phyloP scores from a whole-genome alignment of 2,329 filamentous ascomycete genomes.

The Emergomyces pasteurianus region DNA sequence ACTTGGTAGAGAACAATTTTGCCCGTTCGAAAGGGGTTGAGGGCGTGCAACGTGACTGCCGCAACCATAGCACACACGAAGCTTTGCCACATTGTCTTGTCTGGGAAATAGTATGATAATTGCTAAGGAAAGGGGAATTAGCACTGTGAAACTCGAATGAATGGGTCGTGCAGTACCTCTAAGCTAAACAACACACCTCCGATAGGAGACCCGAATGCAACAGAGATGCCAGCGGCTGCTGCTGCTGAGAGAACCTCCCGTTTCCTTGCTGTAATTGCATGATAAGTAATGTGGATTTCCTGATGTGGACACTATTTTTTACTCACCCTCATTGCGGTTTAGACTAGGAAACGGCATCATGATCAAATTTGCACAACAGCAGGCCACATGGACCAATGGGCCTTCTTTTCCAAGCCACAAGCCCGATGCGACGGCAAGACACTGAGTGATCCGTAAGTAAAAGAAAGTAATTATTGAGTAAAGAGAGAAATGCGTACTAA shows the following conservation, averaged over 20 bases:
- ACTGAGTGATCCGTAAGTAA: conserved; percentile 24
- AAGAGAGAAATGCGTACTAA: conserved; percentile 29
- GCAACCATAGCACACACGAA: conserved; percentile 99
- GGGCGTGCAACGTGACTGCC: conserved; percentile 78
- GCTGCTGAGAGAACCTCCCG: conserved; percentile 87
- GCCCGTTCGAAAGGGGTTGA: conserved; percentile 89
- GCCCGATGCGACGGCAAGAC: conserved; percentile 84
- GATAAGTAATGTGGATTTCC: not conserved
- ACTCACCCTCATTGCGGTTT: conserved; percentile 60
- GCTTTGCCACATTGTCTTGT: conserved; percentile 99
- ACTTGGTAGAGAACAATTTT: conserved; percentile 95
- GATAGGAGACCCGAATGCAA: conserved; percentile 87
- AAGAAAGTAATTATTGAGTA: not conserved
- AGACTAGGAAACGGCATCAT: conserved; percentile 89
- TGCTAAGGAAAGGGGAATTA: conserved; percentile 42
- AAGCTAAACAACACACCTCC: conserved; percentile 91
- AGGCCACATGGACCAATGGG: conserved; percentile 93
- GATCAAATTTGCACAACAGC: conserved; percentile 94
- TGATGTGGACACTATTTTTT: not conserved
- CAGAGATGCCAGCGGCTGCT: conserved; percentile 82
- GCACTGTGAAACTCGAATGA: not conserved
- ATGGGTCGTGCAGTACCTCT: conserved; percentile 47
- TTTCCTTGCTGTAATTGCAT: conserved; percentile 57
- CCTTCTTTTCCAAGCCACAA: conserved; percentile 95
- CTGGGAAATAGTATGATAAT: conserved; percentile 93